phyloP scores from a whole-genome alignment of 306 rosid species.

The Spatholobus suberectus region DNA sequence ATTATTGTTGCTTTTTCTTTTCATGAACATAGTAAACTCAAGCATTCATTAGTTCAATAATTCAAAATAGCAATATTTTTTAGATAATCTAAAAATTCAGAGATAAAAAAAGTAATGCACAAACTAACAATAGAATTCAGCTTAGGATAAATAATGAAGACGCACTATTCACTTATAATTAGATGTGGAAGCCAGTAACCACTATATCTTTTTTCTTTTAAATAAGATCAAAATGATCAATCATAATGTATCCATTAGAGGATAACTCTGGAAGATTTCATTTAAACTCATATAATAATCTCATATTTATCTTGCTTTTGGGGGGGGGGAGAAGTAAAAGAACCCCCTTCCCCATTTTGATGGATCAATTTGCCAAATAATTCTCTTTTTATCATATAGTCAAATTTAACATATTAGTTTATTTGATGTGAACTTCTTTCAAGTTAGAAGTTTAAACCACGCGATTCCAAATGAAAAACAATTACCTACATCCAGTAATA shows the following conservation, averaged over 20 bases:
- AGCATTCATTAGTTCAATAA: conserved; percentile 12
- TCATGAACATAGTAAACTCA: conserved; percentile 3
- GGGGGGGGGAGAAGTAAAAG: background rate
- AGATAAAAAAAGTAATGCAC: background rate
- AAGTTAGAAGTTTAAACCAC: background rate
- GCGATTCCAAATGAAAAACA: background rate
- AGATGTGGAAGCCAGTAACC: background rate
- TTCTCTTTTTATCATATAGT: background rate
- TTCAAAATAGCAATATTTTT: conserved; percentile 7
- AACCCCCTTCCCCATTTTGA: background rate
- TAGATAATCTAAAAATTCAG: conserved; percentile 1
- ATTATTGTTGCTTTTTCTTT: background rate
- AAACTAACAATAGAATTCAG: conserved; percentile 3
- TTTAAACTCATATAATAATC: background rate
- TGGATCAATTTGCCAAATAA: background rate
- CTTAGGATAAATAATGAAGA: background rate
- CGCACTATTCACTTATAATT: background rate
- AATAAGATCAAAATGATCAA: background rate
- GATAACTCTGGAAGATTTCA: background rate
- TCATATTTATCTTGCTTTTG: background rate
- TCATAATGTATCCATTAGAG: background rate
- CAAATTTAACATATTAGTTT: background rate
- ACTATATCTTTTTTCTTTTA: background rate
- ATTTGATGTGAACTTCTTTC: background rate
- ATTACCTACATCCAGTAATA: background rate